These are phyloP conservation scores for Ajuga chamaepitys DNA, from an alignment of 257 asterid genomes.

Conservation along the genomic window DNA sequence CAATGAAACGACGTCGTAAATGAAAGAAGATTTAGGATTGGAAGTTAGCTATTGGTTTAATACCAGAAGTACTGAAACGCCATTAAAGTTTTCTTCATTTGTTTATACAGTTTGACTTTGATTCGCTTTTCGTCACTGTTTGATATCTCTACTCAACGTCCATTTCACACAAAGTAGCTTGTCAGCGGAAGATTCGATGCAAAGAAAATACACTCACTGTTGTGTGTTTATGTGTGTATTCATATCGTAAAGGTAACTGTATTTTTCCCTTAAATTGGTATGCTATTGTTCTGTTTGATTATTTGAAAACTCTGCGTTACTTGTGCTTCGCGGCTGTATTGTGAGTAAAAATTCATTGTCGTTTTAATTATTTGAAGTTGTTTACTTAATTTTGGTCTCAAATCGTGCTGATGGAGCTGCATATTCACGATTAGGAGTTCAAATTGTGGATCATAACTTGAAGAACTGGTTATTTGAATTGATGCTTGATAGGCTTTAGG, in stretches of 20 bases:
- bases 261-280: neutral
- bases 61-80: neutral
- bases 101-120: constrained; percentile 14
- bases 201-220: neutral
- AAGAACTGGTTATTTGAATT: neutral
- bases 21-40: too few relatives aligned
- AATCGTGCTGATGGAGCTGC: neutral
- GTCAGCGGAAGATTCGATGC: neutral
- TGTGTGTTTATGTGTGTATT: neutral
- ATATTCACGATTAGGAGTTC: neutral
- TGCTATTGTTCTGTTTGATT: constrained; percentile 1
- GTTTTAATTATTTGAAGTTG: neutral
- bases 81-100: too few relatives aligned
- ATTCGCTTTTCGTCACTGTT: neutral
- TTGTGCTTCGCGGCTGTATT: neutral
- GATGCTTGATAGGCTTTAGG: neutral
- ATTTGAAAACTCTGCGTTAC: neutral
- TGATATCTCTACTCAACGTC: constrained; percentile 14
- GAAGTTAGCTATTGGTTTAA: neutral
- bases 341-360: neutral
- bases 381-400: neutral
- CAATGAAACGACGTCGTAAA: too few relatives aligned
- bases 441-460: neutral
- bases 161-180: constrained; percentile 17
- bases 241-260: constrained; percentile 10